A percentile compares a stretch with the other conserved stretches of the same genome.
Conservation (phyloP, 768 basidiomycete species). For the Russula foetens region DNA sequence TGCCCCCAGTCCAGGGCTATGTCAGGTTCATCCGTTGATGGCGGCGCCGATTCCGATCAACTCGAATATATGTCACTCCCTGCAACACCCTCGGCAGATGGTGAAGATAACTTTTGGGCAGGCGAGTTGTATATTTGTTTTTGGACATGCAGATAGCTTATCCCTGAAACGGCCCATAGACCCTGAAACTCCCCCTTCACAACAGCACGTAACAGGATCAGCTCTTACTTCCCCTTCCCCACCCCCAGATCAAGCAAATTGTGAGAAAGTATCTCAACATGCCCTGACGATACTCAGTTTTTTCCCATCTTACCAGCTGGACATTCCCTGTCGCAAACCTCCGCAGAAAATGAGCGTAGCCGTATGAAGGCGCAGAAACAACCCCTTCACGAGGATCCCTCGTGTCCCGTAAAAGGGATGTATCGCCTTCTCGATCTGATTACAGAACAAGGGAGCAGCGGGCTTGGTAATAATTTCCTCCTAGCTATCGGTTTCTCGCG, state of each 20-base stretch:
- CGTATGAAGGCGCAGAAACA: not conserved
- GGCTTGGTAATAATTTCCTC: constrained; percentile 35
- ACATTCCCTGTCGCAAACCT: not conserved
- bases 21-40: not conserved
- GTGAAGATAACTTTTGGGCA: not conserved
- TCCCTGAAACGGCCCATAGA: not conserved
- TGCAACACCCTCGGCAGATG: not conserved
- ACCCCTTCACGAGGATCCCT: not conserved
- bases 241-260: not conserved
- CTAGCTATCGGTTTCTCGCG: not conserved
- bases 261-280: not conserved
- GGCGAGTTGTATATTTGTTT: not conserved
- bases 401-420: constrained; percentile 35
- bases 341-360: not conserved
- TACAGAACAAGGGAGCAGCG: constrained; percentile 41
- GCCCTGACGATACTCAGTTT: not conserved
- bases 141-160: not conserved
- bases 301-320: not conserved
- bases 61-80: constrained; percentile 11
- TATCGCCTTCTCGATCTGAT: constrained; percentile 48
- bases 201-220: not conserved
- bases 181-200: not conserved
- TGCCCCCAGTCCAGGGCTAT: not conserved
- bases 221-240: not conserved
- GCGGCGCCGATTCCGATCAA: constrained; percentile 1